These are phyloP conservation scores for Fraxinus excelsior DNA, from an alignment of 257 asterid genomes.

Conservation along the genomic window DNA sequence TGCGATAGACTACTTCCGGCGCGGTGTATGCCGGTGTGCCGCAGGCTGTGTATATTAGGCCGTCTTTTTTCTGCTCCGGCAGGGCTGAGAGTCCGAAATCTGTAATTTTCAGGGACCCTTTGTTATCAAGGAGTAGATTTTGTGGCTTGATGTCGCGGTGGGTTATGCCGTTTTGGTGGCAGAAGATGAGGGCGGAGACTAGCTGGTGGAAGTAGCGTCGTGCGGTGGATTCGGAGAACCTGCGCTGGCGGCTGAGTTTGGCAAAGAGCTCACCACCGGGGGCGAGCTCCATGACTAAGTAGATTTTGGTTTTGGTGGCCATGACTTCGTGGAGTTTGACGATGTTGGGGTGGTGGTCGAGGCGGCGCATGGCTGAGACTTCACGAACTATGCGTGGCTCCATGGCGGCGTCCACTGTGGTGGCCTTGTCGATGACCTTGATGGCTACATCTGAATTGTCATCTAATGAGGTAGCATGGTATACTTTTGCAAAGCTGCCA, in stretches of 20 bases:
- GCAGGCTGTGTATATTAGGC: slow-evolving; percentile 73
- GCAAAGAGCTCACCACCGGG: slow-evolving; percentile 78
- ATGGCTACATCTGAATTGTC: slow-evolving; percentile 56
- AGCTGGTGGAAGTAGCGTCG: slow-evolving; percentile 65
- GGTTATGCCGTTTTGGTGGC: slow-evolving; percentile 78
- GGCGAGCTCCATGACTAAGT: slow-evolving; percentile 91
- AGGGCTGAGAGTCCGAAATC: slow-evolving; percentile 93
- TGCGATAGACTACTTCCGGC: slow-evolving; percentile 74
- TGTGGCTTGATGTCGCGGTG: slow-evolving; percentile 96
- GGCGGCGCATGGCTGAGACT: slow-evolving; percentile 89
- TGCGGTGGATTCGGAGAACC: slow-evolving; percentile 60
- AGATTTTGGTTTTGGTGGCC: slow-evolving; percentile 79
- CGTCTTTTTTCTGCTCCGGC: slow-evolving; percentile 66
- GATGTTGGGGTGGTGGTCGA: slow-evolving; percentile 72
- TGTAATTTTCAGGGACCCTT: slow-evolving; percentile 64
- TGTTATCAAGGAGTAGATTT: slow-evolving; percentile 66
- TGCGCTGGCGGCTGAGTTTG: slow-evolving; percentile 53
- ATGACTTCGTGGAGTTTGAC: slow-evolving; percentile 78
- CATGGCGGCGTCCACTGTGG: slow-evolving; percentile 51
- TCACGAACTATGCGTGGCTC: slow-evolving; percentile 77
- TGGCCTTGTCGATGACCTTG: slow-evolving; percentile 66
- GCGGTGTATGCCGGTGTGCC: slow-evolving; percentile 97
- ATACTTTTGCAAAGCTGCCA: slow-evolving; percentile 91
- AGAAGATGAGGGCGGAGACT: slow-evolving; percentile 71
- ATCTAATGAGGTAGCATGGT: slow-evolving; percentile 46